phyloP scores from a whole-genome alignment of 2,329 filamentous ascomycete genomes.

The Ophiostoma fasciatum region DNA sequence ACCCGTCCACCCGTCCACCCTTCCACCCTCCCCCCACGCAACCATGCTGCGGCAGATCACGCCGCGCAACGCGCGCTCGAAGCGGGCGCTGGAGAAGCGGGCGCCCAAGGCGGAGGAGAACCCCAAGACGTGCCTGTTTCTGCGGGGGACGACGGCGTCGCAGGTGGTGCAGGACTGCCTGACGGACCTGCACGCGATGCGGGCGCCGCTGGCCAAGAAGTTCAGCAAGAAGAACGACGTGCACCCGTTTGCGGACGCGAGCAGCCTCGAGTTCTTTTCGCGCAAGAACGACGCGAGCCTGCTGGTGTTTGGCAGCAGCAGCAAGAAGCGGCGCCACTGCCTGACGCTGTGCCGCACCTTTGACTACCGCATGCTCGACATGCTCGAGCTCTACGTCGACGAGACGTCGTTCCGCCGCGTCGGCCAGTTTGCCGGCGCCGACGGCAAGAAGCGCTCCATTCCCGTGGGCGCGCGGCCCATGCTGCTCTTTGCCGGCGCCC shows the following conservation, averaged over 20 bases:
- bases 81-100: constrained; percentile 85
- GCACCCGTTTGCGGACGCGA: constrained; percentile 74
- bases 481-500: constrained; percentile 68
- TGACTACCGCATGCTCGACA: constrained; percentile 77
- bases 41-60: constrained; percentile 22
- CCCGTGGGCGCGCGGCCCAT: constrained; percentile 77
- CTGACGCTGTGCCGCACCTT: constrained; percentile 75
- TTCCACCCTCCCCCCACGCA: not conserved
- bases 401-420: constrained; percentile 55
- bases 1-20: too few relatives aligned
- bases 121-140: constrained; percentile 76
- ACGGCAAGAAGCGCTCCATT: constrained; percentile 31
- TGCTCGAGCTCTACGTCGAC: constrained; percentile 82
- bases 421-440: constrained; percentile 40
- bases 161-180: constrained; percentile 71
- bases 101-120: constrained; percentile 83
- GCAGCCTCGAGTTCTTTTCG: constrained; percentile 59
- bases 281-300: constrained; percentile 84
- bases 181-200: constrained; percentile 71
- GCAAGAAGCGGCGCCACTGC: constrained; percentile 90
- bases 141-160: constrained; percentile 75
- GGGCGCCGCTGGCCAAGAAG: constrained; percentile 70
- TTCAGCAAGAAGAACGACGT: constrained; percentile 89
- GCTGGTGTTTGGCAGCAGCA: constrained; percentile 61
- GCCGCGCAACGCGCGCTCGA: constrained; percentile 67